phyloP scores from a whole-genome alignment of 2,329 filamentous ascomycete species.

The Scedosporium minutisporum region DNA sequence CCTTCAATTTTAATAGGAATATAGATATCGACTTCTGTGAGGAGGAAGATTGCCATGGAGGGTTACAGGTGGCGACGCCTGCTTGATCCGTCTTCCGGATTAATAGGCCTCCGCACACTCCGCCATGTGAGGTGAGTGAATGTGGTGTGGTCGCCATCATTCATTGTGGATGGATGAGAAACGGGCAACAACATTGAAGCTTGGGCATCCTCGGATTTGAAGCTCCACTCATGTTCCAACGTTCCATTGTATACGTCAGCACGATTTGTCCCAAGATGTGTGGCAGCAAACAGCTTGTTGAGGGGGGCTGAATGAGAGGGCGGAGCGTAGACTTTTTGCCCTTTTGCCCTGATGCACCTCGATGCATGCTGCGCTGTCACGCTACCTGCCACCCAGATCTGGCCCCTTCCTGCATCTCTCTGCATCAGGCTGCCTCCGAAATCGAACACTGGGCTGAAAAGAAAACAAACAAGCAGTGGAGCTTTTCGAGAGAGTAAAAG shows the following conservation, averaged over 20 bases:
- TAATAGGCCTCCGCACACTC: no score
- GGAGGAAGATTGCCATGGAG: no score
- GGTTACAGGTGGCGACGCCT: no score
- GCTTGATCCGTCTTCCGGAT: no score
- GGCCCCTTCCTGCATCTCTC: neutral
- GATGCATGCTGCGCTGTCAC: conserved; percentile 1
- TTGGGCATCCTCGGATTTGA: no score
- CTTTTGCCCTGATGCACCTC: neutral
- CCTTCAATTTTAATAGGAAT: no score
- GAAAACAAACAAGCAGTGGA: neutral
- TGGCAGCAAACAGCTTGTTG: neutral
- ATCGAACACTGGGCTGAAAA: neutral
- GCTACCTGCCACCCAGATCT: neutral
- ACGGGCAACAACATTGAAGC: no score
- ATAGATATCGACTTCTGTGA: no score
- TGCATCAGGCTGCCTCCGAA: neutral
- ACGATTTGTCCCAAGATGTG: neutral
- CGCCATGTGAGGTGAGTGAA: no score
- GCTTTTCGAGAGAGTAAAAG: neutral
- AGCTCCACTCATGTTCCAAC: neutral
- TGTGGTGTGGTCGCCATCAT: no score
- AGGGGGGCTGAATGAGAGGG: neutral
- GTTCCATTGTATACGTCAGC: neutral
- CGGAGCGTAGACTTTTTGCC: neutral
- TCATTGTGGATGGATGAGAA: no score